Evolutionary conservation across 345 rosid genomes (phyloP), one percentile per base, ranked within the genome.

Genomic region (Murraya koenigii): DNA sequence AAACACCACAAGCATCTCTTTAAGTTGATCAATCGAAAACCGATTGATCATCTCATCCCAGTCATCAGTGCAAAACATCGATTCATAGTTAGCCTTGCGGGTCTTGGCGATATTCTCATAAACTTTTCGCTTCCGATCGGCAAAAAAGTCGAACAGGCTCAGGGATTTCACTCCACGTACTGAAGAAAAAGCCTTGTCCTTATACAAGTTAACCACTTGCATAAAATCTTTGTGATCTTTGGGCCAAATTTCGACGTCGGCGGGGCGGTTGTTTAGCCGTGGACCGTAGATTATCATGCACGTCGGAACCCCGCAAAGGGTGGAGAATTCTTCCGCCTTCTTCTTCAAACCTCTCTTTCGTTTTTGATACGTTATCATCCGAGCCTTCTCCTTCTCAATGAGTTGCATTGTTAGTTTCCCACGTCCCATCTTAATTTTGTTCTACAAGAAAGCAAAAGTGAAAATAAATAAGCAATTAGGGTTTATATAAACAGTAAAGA

Each of bases 261-360:
- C 52, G 59, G 71, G 74, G 35, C 75, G 49, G 25, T 69, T 55
- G 17, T 78, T 41, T 8, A 36, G 22, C 59, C 13, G 66, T 1
- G 85, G 87, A 0, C 87, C 87, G 7, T 84, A 84, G 66, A 86
- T 79, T 62, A 86, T 75, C 71, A 86, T 55, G 78, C 87, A 82
- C 0, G 85, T 75, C n/a, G 83, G 75, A 8, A 86, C 81, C 11
- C 82, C 87, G 10, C 89, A 86, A 8, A 76, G 73, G 3, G 25
- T 76, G 64, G 72, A 19, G 25, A 76, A 66, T 35, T 76, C 79
- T 23, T 15, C 32, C 30, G 85, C 85, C 55, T 86, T 84, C 80
- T 84, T 86, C 1, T 39, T 80, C 63, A 86, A 54, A 59, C 87
- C 79, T 17, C 65, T 75, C 71, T 86, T 84, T 20, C 87, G 74